phyloP scores from a whole-genome alignment of 2,329 filamentous ascomycete species.

The Calonectria pauciramosa region DNA sequence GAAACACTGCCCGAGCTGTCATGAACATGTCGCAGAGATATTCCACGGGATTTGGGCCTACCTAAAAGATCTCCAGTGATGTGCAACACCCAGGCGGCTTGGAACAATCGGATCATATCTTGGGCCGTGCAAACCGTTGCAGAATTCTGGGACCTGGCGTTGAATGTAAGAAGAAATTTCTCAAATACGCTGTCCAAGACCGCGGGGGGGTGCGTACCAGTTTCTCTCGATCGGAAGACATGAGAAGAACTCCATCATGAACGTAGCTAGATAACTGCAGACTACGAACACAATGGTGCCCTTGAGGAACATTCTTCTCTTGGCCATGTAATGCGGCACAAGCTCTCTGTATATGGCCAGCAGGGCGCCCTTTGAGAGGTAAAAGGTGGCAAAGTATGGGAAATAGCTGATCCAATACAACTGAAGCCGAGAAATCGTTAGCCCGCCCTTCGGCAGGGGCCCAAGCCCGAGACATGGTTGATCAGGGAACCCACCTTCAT shows the following conservation, averaged over 20 bases:
- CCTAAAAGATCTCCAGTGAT: slow-evolving; percentile 31
- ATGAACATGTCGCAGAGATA: no score
- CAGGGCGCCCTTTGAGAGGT: slow-evolving; percentile 32
- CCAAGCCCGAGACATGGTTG: neutral
- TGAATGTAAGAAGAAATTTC: neutral
- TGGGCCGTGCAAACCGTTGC: neutral
- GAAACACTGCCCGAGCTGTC: neutral
- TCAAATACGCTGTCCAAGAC: neutral
- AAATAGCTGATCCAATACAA: slow-evolving; percentile 29
- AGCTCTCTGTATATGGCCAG: slow-evolving; percentile 28
- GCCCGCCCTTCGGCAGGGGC: neutral
- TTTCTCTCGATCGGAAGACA: slow-evolving; percentile 26
- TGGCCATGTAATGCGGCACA: slow-evolving; percentile 30
- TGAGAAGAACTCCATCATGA: slow-evolving; percentile 8
- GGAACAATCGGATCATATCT: neutral
- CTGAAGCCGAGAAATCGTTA: neutral
- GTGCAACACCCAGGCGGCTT: slow-evolving; percentile 28
- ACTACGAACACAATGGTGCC: slow-evolving; percentile 4
- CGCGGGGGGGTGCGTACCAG: neutral
- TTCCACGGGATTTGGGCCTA: neutral
- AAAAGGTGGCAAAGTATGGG: slow-evolving; percentile 31
- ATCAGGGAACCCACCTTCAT: neutral
- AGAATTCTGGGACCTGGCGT: neutral
- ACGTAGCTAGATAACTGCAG: neutral
- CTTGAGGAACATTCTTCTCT: slow-evolving; percentile 28